A percentile compares a stretch with the other conserved stretches of the same genome.
These are phyloP conservation scores for Allantophomopsis cytisporea DNA, from an alignment of 2,329 filamentous ascomycete genomes.

Conservation along the genomic window DNA sequence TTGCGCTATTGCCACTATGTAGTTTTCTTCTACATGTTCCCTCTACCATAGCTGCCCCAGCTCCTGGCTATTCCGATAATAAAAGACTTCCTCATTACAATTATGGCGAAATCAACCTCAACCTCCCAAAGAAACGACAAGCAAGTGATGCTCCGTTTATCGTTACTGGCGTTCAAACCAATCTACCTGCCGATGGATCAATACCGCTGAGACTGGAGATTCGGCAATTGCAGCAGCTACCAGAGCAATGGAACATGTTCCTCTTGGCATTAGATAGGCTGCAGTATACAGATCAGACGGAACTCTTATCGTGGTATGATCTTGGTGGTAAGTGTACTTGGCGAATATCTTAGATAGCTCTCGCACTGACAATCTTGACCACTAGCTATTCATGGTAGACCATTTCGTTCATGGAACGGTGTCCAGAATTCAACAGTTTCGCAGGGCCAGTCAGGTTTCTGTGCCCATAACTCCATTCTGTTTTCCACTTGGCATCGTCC, in stretches of 20 bases:
- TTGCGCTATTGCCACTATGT: too few relatives aligned
- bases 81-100: too few relatives aligned
- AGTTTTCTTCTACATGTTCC: too few relatives aligned
- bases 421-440: slow-evolving; percentile 26
- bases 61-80: too few relatives aligned
- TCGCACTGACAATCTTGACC: too few relatives aligned
- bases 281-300: slow-evolving; percentile 49
- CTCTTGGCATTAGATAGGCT: slow-evolving; percentile 60
- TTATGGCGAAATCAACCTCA: too few relatives aligned
- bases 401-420: slow-evolving; percentile 41
- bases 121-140: not conserved
- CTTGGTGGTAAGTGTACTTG: slow-evolving; percentile 44
- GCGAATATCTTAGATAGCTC: too few relatives aligned
- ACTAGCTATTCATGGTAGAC: slow-evolving; percentile 68
- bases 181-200: slow-evolving; percentile 3
- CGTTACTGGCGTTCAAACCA: not conserved
- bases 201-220: slow-evolving; percentile 45
- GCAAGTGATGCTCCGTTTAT: not conserved
- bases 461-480: slow-evolving; percentile 57
- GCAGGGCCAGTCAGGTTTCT: slow-evolving; percentile 42
- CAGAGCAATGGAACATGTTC: slow-evolving; percentile 60
- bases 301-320: slow-evolving; percentile 60
- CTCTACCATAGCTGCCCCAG: too few relatives aligned
- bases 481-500: slow-evolving; percentile 76
- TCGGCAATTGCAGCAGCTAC: slow-evolving; percentile 44